phyloP scores from a whole-genome alignment of 2,329 filamentous ascomycete genomes.

The Nigrospora sphaerica region DNA sequence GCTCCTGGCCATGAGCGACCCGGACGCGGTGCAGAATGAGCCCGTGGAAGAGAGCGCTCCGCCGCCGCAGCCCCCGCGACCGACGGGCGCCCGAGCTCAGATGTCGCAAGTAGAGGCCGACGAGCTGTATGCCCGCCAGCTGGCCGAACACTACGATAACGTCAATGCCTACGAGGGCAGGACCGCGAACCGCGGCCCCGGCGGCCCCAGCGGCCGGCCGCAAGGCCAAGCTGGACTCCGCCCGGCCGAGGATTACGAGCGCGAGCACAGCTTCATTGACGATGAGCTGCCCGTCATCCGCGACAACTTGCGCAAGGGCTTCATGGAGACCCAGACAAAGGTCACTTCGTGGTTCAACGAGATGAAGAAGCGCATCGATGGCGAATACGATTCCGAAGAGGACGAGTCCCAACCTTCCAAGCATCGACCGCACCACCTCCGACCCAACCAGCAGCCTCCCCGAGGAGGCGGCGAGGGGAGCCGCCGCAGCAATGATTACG shows the following conservation, averaged over 20 bases:
- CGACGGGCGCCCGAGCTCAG: constrained; percentile 49
- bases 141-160: constrained; percentile 83
- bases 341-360: constrained; percentile 90
- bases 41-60: constrained; percentile 46
- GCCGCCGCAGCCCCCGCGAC: constrained; percentile 76
- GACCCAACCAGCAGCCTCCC: neutral
- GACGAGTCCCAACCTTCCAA: constrained; percentile 36
- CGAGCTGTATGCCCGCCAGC: constrained; percentile 83
- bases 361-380: constrained; percentile 89
- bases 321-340: constrained; percentile 85
- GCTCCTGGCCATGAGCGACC: constrained; percentile 83
- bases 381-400: constrained; percentile 70
- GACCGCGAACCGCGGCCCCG: constrained; percentile 36
- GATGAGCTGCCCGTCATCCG: constrained; percentile 91
- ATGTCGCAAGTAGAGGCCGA: constrained; percentile 83
- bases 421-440: constrained; percentile 12
- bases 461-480: constrained; percentile 54
- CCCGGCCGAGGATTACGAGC: constrained; percentile 53
- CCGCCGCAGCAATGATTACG: constrained; percentile 76
- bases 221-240: constrained; percentile 41
- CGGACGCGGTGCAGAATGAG: constrained; percentile 54
- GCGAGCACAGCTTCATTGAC: constrained; percentile 87
- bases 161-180: constrained; percentile 50
- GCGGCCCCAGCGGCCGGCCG: constrained; percentile 25
- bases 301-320: constrained; percentile 90